A percentile compares a stretch with the other conserved stretches of the same genome.
Conservation (phyloP, 2,329 filamentous ascomycete species). For the Phialophora tarda region DNA sequence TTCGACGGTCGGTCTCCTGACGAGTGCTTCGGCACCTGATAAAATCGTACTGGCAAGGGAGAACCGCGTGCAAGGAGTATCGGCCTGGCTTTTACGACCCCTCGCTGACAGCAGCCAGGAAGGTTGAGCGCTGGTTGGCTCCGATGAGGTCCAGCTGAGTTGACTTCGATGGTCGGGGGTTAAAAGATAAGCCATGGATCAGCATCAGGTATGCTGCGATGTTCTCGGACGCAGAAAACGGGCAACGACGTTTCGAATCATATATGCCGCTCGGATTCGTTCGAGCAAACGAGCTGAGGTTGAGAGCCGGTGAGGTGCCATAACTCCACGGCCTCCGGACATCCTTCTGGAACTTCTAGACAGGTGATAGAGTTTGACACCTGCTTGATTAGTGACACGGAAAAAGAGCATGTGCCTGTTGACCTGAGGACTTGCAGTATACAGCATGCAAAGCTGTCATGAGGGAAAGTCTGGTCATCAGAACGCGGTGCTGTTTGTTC, state of each 20-base stretch:
- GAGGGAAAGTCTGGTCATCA: neutral
- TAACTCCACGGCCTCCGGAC: constrained; percentile 57
- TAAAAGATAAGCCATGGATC: constrained; percentile 5
- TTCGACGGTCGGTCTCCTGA: neutral
- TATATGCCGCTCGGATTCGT: neutral
- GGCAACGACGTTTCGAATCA: neutral
- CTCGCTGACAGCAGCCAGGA: constrained; percentile 5
- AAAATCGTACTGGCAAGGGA: constrained; percentile 2
- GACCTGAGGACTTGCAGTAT: neutral
- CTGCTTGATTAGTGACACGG: neutral
- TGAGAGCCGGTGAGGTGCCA: constrained; percentile 10
- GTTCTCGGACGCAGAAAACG: neutral
- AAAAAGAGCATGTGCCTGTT: neutral
- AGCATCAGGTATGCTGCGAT: neutral
- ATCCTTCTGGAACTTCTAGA: constrained; percentile 14
- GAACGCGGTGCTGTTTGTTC: neutral
- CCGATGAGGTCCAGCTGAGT: constrained; percentile 16
- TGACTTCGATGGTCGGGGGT: neutral
- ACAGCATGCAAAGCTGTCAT: neutral
- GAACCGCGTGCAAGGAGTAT: constrained; percentile 11
- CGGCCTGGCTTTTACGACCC: neutral
- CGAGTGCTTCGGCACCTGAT: neutral
- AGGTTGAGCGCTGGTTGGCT: neutral
- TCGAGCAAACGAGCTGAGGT: constrained; percentile 10
- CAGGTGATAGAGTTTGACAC: constrained; percentile 6